Percentiles rank a stretch among this genome's conserved stretches.
Evolutionary conservation across 1,284 basidiomycete species (phyloP).

Genomic region (Agaricales sp.): DNA sequence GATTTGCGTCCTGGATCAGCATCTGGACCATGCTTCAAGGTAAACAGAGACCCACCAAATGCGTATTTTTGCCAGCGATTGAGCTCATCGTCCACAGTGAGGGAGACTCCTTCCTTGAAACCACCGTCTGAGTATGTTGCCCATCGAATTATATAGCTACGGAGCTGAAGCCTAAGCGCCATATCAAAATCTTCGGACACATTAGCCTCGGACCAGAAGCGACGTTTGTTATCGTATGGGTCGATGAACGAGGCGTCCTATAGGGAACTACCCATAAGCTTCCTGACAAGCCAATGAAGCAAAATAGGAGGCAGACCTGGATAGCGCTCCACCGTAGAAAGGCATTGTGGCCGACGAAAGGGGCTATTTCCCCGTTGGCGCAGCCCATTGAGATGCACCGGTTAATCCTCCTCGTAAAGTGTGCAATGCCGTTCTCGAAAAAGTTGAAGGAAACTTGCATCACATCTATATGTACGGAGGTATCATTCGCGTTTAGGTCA

Average conservation of each 20-base stretch:
- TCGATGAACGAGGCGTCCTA: slow-evolving; percentile 71
- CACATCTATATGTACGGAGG: slow-evolving; percentile 35
- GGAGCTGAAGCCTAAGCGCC: slow-evolving; percentile 44
- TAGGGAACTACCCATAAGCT: no score
- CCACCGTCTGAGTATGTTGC: slow-evolving; percentile 70
- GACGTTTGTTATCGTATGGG: slow-evolving; percentile 47
- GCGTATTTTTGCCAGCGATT: slow-evolving; percentile 81
- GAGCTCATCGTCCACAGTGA: slow-evolving; percentile 71
- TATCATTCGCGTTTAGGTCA: no score
- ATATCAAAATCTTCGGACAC: slow-evolving; percentile 81
- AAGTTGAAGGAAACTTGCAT: slow-evolving; percentile 84
- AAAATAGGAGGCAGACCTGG: no score
- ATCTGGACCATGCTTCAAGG: slow-evolving; percentile 3
- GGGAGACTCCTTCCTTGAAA: slow-evolving; percentile 83
- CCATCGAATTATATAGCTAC: slow-evolving; percentile 39
- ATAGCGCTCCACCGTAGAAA: slow-evolving; percentile 82
- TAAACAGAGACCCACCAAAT: slow-evolving; percentile 19
- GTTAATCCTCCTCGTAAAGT: slow-evolving; percentile 77
- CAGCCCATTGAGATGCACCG: slow-evolving; percentile 66
- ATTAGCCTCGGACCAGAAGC: slow-evolving; percentile 80
- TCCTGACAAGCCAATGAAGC: no score
- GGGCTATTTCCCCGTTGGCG: slow-evolving; percentile 74
- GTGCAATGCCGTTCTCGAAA: slow-evolving; percentile 80
- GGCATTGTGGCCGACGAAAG: slow-evolving; percentile 85
- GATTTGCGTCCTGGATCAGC: neutral